These are phyloP conservation scores for Botrytis fabae DNA, from an alignment of 2,329 filamentous ascomycete species.

Conservation along the genomic window DNA sequence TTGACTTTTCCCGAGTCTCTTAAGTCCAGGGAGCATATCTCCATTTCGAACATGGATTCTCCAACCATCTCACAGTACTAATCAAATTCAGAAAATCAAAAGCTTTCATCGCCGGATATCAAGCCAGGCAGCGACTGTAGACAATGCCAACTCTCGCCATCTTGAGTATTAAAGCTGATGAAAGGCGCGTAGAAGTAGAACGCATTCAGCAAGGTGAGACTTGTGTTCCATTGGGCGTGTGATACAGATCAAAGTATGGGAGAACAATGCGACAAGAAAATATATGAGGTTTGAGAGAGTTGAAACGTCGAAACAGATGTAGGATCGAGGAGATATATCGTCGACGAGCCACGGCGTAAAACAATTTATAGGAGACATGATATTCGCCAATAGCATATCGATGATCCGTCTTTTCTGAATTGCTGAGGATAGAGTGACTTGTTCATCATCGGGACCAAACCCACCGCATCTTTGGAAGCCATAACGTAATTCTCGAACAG, in stretches of 20 bases:
- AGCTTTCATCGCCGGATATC: neutral
- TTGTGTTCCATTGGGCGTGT: neutral
- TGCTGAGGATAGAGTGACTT: neutral
- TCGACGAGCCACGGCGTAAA: neutral
- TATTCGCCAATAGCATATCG: neutral
- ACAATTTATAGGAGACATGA: neutral
- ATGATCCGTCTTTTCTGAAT: neutral
- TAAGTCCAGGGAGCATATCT: neutral
- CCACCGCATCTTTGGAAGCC: neutral
- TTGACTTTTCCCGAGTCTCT: neutral
- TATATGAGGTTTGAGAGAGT: neutral
- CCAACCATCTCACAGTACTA: neutral
- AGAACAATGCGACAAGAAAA: neutral
- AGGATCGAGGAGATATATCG: neutral
- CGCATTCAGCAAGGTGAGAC: neutral
- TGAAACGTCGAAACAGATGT: neutral
- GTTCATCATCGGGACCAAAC: neutral
- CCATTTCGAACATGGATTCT: neutral
- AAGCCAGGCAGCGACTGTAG: neutral
- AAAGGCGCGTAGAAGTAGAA: neutral
- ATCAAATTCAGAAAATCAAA: neutral
- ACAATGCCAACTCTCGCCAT: neutral
- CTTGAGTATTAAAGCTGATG: neutral
- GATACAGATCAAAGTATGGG: neutral
- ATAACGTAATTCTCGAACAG: neutral